Evolutionary conservation across 1,284 basidiomycete genomes (phyloP).

Genomic region (Phlebopus sp.): DNA sequence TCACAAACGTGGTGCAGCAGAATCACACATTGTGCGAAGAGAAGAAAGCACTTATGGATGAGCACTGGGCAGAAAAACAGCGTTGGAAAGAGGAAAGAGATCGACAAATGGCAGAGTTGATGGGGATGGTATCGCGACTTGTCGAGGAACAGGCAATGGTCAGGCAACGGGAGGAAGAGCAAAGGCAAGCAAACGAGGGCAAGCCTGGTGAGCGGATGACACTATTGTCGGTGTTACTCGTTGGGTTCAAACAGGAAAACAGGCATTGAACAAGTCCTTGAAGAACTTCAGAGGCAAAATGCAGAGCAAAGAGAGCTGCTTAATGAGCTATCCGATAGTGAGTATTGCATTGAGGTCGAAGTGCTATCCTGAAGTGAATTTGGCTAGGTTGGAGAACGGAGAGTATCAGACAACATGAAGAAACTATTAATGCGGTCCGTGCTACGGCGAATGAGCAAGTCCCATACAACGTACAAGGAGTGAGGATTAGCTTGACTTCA

Average conservation of each 20-base stretch:
- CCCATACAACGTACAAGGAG: slow-evolving; percentile 73
- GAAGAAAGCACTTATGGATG: slow-evolving; percentile 56
- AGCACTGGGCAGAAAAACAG: slow-evolving; percentile 58
- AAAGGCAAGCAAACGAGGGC: slow-evolving; percentile 43
- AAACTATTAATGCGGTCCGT: slow-evolving; percentile 59
- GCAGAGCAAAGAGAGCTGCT: slow-evolving; percentile 50
- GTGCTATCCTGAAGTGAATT: slow-evolving; percentile 7
- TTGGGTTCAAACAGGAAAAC: slow-evolving; percentile 9
- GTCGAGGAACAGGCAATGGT: slow-evolving; percentile 51
- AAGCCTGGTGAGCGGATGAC: slow-evolving; percentile 45
- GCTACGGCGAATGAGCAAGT: slow-evolving; percentile 68
- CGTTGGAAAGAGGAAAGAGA: slow-evolving; percentile 55
- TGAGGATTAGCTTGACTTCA: slow-evolving; percentile 26
- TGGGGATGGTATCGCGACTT: slow-evolving; percentile 56
- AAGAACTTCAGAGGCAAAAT: slow-evolving; percentile 51
- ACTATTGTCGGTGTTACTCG: neutral
- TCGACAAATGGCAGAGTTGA: slow-evolving; percentile 47
- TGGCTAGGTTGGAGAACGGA: slow-evolving; percentile 59
- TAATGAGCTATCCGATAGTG: slow-evolving; percentile 51
- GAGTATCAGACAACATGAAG: slow-evolving; percentile 56
- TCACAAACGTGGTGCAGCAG: slow-evolving; percentile 65
- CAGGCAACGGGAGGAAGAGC: slow-evolving; percentile 48
- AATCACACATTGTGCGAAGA: slow-evolving; percentile 53
- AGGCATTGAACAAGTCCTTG: slow-evolving; percentile 54
- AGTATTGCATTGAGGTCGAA: slow-evolving; percentile 18